Evolutionary conservation across 768 basidiomycete genomes (phyloP).

Genomic region (Xerocomus potaroensis): DNA sequence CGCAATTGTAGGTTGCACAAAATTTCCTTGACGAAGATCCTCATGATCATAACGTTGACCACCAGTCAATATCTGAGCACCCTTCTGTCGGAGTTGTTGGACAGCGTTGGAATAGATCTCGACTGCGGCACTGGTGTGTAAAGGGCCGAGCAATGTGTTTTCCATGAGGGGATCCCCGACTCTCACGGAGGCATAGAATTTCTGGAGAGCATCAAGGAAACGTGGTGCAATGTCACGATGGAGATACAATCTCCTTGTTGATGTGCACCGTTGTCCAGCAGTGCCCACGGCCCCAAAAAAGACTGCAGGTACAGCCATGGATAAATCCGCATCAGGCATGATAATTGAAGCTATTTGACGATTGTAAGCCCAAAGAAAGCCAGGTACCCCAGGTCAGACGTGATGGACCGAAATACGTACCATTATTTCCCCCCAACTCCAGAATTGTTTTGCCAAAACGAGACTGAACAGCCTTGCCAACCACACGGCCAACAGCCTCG

Average conservation of each 20-base stretch:
- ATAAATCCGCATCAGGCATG: slow-evolving; percentile 90
- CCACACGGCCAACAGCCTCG: slow-evolving; percentile 79
- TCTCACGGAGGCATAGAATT: slow-evolving; percentile 64
- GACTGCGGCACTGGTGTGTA: slow-evolving; percentile 73
- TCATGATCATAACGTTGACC: slow-evolving; percentile 51
- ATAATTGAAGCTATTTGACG: slow-evolving; percentile 71
- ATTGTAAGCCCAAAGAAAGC: slow-evolving; percentile 12
- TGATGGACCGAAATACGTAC: slow-evolving; percentile 38
- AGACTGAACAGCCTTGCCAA: slow-evolving; percentile 83
- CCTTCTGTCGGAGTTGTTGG: slow-evolving; percentile 52
- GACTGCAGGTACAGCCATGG: slow-evolving; percentile 83
- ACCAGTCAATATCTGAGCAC: slow-evolving; percentile 76
- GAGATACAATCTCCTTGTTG: slow-evolving; percentile 86
- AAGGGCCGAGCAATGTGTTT: slow-evolving; percentile 76
- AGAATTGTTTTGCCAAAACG: slow-evolving; percentile 88
- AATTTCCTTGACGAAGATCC: slow-evolving; percentile 69
- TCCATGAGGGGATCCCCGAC: slow-evolving; percentile 84
- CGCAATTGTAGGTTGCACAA: slow-evolving; percentile 84
- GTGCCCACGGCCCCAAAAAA: slow-evolving; percentile 94
- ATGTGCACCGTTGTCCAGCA: slow-evolving; percentile 75
- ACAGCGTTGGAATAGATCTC: slow-evolving; percentile 61
- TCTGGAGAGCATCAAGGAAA: slow-evolving; percentile 72
- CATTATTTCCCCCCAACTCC: slow-evolving; percentile 95
- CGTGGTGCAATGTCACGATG: slow-evolving; percentile 73
- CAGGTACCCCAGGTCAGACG: slow-evolving; percentile 15